phyloP scores from a whole-genome alignment of 768 basidiomycete genomes.

The Boletus bicolor region DNA sequence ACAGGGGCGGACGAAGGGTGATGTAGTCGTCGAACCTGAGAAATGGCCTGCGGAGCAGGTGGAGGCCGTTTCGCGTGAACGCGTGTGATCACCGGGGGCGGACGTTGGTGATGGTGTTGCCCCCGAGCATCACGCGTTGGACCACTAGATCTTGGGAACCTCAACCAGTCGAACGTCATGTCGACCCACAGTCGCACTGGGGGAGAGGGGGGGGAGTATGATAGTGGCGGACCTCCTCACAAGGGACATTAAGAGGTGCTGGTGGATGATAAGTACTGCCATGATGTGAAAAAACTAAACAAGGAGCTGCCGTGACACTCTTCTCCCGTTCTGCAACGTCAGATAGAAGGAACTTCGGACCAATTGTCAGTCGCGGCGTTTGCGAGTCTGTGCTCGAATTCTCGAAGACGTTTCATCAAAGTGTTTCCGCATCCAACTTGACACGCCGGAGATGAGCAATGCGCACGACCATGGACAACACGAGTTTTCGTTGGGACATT shows the following conservation, averaged over 20 bases:
- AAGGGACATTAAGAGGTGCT: conserved; percentile 29
- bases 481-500: conserved; percentile 13
- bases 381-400: conserved; percentile 23
- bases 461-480: conserved; percentile 15
- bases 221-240: conserved; percentile 11
- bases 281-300: conserved; percentile 25
- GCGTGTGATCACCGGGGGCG: conserved; percentile 14
- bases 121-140: conserved; percentile 17
- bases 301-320: conserved; percentile 23
- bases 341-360: conserved; percentile 26
- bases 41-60: conserved; percentile 15
- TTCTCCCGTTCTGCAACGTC: conserved; percentile 27
- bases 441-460: conserved; percentile 27
- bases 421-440: conserved; percentile 18
- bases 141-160: conserved; percentile 16
- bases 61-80: conserved; percentile 18
- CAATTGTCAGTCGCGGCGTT: conserved; percentile 29
- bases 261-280: conserved; percentile 27
- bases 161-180: conserved; percentile 29
- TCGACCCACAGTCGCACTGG: conserved; percentile 8
- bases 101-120: conserved; percentile 14
- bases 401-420: conserved; percentile 32
- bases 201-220: conserved; percentile 13
- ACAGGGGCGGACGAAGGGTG: conserved; percentile 7
- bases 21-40: conserved; percentile 19